These are phyloP conservation scores for Pachysolen tannophilus DNA, from an alignment of 805 yeast genomes.

Conservation along the genomic window DNA sequence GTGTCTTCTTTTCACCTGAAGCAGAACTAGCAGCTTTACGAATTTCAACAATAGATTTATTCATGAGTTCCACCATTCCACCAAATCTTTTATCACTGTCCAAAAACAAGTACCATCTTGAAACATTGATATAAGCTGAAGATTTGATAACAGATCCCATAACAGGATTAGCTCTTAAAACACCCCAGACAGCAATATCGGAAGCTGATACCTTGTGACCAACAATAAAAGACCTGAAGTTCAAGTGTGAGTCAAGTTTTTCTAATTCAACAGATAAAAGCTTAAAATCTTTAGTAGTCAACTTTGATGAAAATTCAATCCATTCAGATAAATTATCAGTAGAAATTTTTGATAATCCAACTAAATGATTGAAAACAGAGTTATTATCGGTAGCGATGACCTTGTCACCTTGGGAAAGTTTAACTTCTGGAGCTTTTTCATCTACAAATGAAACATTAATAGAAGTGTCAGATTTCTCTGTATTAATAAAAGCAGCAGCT, in stretches of 20 bases:
- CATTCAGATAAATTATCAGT: conserved; percentile 43
- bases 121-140: conserved; percentile 74
- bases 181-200: conserved; percentile 91
- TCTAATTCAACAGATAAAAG: conserved; percentile 72
- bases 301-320: conserved; percentile 62
- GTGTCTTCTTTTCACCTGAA: conserved; percentile 70
- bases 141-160: conserved; percentile 86
- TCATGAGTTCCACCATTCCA: conserved; percentile 55
- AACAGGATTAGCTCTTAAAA: conserved; percentile 84
- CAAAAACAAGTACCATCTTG: conserved; percentile 87
- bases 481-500: conserved; percentile 70
- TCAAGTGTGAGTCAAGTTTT: conserved; percentile 72
- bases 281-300: conserved; percentile 82
- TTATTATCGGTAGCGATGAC: conserved; percentile 31
- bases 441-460: conserved; percentile 63
- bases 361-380: conserved; percentile 42
- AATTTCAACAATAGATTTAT: conserved; percentile 63
- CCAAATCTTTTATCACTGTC: conserved; percentile 65
- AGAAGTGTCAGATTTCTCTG: conserved; percentile 32
- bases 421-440: conserved; percentile 49
- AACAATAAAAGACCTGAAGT: conserved; percentile 71
- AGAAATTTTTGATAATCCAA: conserved; percentile 20
- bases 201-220: conserved; percentile 67
- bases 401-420: conserved; percentile 36
- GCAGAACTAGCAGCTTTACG: conserved; percentile 56